Conservation (phyloP, 768 basidiomycete species). For the Polyporus arcularius region DNA sequence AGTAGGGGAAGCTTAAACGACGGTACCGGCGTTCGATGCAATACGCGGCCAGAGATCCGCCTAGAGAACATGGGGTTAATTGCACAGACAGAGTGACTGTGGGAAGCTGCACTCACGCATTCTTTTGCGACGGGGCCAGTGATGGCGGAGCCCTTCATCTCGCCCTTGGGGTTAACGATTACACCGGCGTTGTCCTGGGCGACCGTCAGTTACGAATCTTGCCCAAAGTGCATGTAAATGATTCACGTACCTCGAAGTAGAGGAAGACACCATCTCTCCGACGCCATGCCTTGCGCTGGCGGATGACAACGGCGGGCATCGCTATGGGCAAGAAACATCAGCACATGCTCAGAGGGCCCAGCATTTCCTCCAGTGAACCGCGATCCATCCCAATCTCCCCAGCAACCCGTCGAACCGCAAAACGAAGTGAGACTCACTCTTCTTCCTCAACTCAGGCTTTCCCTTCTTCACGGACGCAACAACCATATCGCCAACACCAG, state of each 20-base stretch:
- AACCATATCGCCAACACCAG: conserved; percentile 93
- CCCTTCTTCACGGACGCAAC: conserved; percentile 99
- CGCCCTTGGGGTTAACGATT: conserved; percentile 98
- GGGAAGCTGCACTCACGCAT: conserved; percentile 66
- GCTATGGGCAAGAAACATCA: conserved; percentile 46
- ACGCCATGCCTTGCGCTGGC: conserved; percentile 98
- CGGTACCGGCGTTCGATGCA: conserved; percentile 97
- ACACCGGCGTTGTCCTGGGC: conserved; percentile 90
- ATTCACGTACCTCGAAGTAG: conserved; percentile 80
- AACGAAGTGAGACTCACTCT: conserved; percentile 64
- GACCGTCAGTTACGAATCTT: neutral
- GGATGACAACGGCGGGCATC: conserved; percentile 95
- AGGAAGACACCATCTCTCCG: conserved; percentile 98
- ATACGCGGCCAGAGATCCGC: conserved; percentile 99
- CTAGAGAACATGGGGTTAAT: conserved; percentile 37
- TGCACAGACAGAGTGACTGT: neutral
- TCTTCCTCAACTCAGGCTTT: conserved; percentile 99
- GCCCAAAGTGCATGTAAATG: neutral
- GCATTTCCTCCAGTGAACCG: neutral
- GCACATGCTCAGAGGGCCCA: neutral
- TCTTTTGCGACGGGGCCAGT: conserved; percentile 99
- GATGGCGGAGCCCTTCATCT: conserved; percentile 99
- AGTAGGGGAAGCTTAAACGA: conserved; percentile 63
- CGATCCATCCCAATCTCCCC: neutral
- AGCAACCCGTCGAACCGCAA: neutral